Evolutionary conservation across 805 yeast species (phyloP), one percentile per base, ranked within the genome.

Genomic region (Lachancea fermentati): DNA sequence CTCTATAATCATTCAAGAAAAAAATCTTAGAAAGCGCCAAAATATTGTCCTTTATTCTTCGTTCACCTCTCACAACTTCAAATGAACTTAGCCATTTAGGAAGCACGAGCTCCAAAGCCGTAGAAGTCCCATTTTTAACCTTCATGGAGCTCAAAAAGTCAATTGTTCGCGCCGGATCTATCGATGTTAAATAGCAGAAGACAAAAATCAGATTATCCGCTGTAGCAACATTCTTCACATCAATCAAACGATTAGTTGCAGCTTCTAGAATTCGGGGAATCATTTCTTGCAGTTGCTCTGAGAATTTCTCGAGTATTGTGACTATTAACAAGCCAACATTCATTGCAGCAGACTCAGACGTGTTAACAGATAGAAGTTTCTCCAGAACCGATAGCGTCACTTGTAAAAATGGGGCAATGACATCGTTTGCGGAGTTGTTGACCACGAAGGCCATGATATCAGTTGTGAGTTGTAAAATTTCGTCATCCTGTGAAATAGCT

Each of bases 1-100:
- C 57, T 7, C 79, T 62, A 1, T 65, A 55, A 44, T 82, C 85
- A 14, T 72, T 65, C n/a, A 82, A 62, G 19, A 75, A 66, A 52
- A 71, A 87, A 1, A 93, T 65, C 41, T 75, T 75, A 24, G 78
- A 79, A 30, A 93, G 68, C 0, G 96, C 96, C 19, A 74, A 56
- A n/a, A 85, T 73, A 52, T 72, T 74, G 37, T 67, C 77, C 46
- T 75, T 71, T 36, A 89, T 86, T 43, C 78, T 78, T 19, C 79
- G 84, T 42, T 73, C 79, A 0, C 97, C 96, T 44, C 91, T 71
- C 30, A 89, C 75, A 2, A 81, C 78, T 50, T 85, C 91, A 60
- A 86, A 89, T 2, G 86, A 74, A 18, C 76, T 77, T 36, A 91
- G 72, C 97, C 97, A 93, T 37, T 84, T 80, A 2, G 81, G 80